Evolutionary conservation across 805 yeast genomes (phyloP), one percentile per base, ranked within the genome.

Genomic region (Ogataea ramenticola): DNA sequence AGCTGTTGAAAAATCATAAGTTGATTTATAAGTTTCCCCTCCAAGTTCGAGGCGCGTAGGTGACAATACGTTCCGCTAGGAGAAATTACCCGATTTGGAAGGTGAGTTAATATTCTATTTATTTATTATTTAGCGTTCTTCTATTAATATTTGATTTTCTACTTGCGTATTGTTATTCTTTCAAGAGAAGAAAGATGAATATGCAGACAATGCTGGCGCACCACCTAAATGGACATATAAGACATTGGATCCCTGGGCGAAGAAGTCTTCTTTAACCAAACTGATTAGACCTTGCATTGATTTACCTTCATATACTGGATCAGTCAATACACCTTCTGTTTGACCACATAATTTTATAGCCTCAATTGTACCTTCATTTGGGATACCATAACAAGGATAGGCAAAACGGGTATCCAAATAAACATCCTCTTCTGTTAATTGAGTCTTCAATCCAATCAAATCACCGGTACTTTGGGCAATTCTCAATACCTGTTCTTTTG

Each of bases 251-350:
- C 60, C 66, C 43, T 56, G 46, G 35, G 49, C 50, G 37, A 60
- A 54, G 21, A 54, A 57, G 38, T 47, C 53, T 46, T 61, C 59
- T 36, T 48, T 52, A 17, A 57, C 48, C 36, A 55, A 39, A 42
- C 54, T 52, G 24, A 61, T 59, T 44, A 61, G 41, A 41, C 66
- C 66, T 42, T 58, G 60, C 64, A 62, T 61, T 3, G 66, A 60
- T 41, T 62, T 62, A 43, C 67, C 67, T 45, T 62, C 67, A 46
- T 62, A 62, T 26, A 62, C 67, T 2, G 67, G 67, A 50, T 62
- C 67, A 39, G 64, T 60, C 44, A 62, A 56, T 21, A 61, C 64
- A 45, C 67, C 67, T 47, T 62, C 67, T 9, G 64, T 54, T 43
- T 51, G 47, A 43, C 62, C 67, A 45, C 63, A 57, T n/a, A 62